Evolutionary conservation across 2,329 filamentous ascomycete genomes (phyloP).

Genomic region (Botrytis pseudocinerea): DNA sequence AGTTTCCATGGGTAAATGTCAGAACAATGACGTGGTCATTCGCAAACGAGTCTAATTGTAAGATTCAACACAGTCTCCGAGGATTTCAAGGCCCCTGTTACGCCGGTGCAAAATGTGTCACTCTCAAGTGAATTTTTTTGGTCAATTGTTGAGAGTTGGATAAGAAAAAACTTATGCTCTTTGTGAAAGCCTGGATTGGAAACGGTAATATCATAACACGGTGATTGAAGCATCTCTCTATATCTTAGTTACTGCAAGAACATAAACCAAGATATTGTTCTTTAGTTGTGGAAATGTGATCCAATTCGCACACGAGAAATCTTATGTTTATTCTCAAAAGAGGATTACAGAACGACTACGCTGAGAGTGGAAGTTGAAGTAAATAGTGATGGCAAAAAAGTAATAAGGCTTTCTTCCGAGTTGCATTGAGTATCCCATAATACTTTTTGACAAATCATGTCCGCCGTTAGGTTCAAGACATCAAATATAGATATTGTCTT

Average conservation of each 20-base stretch:
- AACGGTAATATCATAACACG: constrained; percentile 26
- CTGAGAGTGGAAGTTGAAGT: constrained; percentile 47
- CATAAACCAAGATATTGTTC: neutral
- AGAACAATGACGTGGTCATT: too few species aligned
- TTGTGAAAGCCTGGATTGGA: constrained; percentile 30
- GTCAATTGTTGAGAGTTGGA: constrained; percentile 39
- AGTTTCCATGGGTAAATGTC: neutral
- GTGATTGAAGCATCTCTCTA: neutral
- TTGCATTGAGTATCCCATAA: constrained; percentile 51
- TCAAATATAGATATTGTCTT: constrained; percentile 48
- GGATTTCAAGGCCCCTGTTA: neutral
- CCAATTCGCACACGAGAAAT: constrained; percentile 45
- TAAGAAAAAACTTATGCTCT: constrained; percentile 29
- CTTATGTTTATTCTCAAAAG: constrained; percentile 50
- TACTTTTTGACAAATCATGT: constrained; percentile 44
- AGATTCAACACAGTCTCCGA: neutral
- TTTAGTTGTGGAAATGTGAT: constrained; percentile 22
- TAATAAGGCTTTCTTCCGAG: constrained; percentile 42
- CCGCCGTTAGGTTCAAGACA: constrained; percentile 46
- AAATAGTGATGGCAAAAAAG: neutral
- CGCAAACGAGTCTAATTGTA: too few species aligned
- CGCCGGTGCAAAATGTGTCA: neutral
- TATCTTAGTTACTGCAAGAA: neutral
- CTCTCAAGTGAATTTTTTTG: constrained; percentile 48
- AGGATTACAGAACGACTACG: constrained; percentile 43